A percentile compares a stretch with the other conserved stretches of the same genome.
Evolutionary conservation across 148 eudicot genomes (phyloP).

Genomic region (Tetragonia tetragonoides): DNA sequence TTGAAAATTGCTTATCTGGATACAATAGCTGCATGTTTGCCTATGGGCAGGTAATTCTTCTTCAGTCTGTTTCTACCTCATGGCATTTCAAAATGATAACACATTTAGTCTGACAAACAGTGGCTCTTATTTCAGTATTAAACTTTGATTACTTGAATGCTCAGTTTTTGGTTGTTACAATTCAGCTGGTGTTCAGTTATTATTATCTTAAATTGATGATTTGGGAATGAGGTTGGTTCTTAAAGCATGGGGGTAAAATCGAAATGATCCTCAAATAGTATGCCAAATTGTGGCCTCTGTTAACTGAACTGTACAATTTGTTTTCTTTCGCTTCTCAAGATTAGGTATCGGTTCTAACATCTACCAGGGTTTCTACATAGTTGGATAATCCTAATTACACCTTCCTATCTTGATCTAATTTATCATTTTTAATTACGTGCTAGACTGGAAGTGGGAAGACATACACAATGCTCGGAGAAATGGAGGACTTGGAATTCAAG

Average conservation of each 20-base stretch:
- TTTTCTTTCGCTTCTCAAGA: neutral
- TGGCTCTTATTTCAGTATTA: neutral
- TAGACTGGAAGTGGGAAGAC: conserved; percentile 99
- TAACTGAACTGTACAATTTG: neutral
- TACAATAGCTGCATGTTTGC: conserved; percentile 97
- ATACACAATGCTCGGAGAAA: conserved; percentile 96
- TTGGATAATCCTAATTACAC: neutral
- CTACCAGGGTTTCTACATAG: neutral
- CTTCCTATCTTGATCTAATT: neutral
- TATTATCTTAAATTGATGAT: neutral
- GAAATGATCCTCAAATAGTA: neutral
- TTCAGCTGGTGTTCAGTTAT: neutral
- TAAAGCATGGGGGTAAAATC: neutral
- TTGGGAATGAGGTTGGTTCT: neutral
- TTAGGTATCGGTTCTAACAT: neutral
- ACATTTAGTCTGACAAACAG: neutral
- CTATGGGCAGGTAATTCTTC: conserved; percentile 78
- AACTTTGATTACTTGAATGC: neutral
- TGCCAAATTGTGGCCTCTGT: neutral
- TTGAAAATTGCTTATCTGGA: conserved; percentile 95
- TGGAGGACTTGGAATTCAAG: conserved; percentile 65
- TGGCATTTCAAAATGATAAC: neutral
- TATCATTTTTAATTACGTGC: neutral
- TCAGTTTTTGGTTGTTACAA: neutral
- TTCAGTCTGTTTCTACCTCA: neutral